Evolutionary conservation across 2,329 filamentous ascomycete species (phyloP).

Genomic region (Sordariomycetes sp.): DNA sequence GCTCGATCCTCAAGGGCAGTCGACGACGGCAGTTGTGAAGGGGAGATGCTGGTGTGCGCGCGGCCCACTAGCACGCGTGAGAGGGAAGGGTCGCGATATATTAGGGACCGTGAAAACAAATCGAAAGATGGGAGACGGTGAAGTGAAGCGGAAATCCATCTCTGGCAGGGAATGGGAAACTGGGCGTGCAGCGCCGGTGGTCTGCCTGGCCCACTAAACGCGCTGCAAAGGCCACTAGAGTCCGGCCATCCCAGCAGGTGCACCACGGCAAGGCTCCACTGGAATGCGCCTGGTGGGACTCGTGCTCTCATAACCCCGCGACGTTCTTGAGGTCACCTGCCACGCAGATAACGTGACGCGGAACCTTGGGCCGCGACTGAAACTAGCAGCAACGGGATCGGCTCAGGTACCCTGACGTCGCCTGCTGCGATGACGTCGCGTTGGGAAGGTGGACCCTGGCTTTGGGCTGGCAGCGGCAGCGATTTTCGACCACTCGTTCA

Average conservation of each 20-base stretch:
- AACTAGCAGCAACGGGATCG: slow-evolving; percentile 1
- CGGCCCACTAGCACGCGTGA: too few relatives aligned
- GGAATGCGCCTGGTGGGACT: neutral
- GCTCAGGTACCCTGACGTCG: neutral
- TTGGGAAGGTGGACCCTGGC: too few relatives aligned
- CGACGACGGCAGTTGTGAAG: too few relatives aligned
- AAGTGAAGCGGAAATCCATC: neutral
- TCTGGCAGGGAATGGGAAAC: neutral
- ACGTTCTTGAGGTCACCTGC: neutral
- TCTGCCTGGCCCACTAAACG: neutral
- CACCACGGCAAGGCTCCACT: neutral
- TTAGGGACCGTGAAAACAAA: too few relatives aligned
- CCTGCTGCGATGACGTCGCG: neutral
- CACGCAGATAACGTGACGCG: neutral
- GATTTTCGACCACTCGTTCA: too few relatives aligned
- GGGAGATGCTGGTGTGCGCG: too few relatives aligned
- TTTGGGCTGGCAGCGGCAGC: too few relatives aligned
- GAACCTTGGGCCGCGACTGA: neutral
- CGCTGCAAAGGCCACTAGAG: neutral
- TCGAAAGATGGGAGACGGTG: too few relatives aligned
- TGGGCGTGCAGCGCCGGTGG: neutral
- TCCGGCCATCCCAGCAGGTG: too few relatives aligned
- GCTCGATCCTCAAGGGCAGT: too few relatives aligned
- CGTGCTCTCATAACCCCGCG: neutral
- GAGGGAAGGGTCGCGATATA: too few relatives aligned